phyloP scores from a whole-genome alignment of 1,284 basidiomycete genomes.

The Wolfiporia cocos region DNA sequence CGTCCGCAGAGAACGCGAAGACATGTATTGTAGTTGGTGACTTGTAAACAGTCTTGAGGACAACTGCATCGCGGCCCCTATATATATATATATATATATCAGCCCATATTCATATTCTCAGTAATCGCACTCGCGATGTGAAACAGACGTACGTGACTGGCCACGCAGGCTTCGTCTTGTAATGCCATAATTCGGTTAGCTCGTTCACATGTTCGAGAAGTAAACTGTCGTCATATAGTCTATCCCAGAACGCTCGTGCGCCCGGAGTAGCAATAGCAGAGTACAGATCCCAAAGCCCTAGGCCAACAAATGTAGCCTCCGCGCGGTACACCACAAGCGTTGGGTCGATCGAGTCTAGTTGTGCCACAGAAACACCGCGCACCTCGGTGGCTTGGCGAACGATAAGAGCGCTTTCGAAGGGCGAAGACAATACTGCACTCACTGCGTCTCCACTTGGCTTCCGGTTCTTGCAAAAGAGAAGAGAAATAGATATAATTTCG shows the following conservation, averaged over 20 bases:
- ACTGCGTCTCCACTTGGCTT: conserved; percentile 95
- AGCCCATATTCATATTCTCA: not conserved
- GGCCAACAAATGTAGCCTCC: conserved; percentile 96
- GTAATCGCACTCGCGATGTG: not conserved
- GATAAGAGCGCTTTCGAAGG: conserved; percentile 8
- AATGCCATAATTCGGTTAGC: conserved; percentile 89
- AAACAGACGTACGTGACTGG: conserved; percentile 70
- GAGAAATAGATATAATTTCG: conserved; percentile 99
- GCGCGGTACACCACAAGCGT: conserved; percentile 95
- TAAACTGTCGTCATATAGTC: conserved; percentile 78
- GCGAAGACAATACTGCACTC: conserved; percentile 24
- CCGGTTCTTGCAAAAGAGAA: conserved; percentile 94
- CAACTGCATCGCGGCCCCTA: conserved; percentile 85
- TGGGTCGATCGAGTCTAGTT: conserved; percentile 96
- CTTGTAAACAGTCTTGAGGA: conserved; percentile 96
- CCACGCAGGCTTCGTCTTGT: conserved; percentile 86
- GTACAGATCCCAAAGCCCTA: conserved; percentile 96
- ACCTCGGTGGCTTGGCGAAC: conserved; percentile 67
- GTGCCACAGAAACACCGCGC: conserved; percentile 88
- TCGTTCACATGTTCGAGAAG: conserved; percentile 91
- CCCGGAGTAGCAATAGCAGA: conserved; percentile 83
- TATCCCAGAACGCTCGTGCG: conserved; percentile 85
- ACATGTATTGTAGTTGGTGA: conserved; percentile 94
- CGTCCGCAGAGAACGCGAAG: conserved; percentile 93
- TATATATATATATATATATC: no score